Evolutionary conservation across 2,329 filamentous ascomycete genomes (phyloP).

Genomic region (Pezicula carpinea): DNA sequence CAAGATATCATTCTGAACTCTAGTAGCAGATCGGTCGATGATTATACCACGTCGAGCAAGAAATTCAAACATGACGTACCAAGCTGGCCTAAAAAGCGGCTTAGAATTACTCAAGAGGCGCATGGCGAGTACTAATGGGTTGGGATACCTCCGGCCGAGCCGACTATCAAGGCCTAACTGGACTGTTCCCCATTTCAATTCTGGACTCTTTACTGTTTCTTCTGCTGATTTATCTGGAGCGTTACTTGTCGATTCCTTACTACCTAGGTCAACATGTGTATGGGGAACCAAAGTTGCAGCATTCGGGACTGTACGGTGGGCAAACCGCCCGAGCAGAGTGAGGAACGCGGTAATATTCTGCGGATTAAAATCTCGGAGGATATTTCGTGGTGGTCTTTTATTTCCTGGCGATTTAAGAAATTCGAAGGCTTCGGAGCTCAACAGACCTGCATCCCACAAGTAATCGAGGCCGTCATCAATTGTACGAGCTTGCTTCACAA

Average conservation of each 20-base stretch:
- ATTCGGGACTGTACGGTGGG: constrained; percentile 12
- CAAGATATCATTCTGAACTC: constrained; percentile 17
- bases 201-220: not conserved
- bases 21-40: constrained; percentile 13
- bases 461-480: constrained; percentile 44
- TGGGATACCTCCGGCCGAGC: not conserved
- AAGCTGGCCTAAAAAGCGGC: constrained; percentile 29
- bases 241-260: not conserved
- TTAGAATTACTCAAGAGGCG: constrained; percentile 11
- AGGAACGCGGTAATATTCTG: constrained; percentile 47
- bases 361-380: constrained; percentile 21
- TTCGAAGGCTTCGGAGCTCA: constrained; percentile 12
- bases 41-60: constrained; percentile 29
- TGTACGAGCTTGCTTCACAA: constrained; percentile 49
- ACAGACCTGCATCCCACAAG: constrained; percentile 38
- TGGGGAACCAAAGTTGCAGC: not conserved
- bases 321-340: constrained; percentile 40
- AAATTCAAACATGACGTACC: constrained; percentile 37
- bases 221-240: not conserved
- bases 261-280: not conserved
- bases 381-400: constrained; percentile 5
- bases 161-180: not conserved
- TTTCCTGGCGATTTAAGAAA: constrained; percentile 11
- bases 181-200: not conserved
- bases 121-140: constrained; percentile 12